Base-by-base conservation (phyloP, 257 asterid species). In the Plectranthus barbatus region DNA sequence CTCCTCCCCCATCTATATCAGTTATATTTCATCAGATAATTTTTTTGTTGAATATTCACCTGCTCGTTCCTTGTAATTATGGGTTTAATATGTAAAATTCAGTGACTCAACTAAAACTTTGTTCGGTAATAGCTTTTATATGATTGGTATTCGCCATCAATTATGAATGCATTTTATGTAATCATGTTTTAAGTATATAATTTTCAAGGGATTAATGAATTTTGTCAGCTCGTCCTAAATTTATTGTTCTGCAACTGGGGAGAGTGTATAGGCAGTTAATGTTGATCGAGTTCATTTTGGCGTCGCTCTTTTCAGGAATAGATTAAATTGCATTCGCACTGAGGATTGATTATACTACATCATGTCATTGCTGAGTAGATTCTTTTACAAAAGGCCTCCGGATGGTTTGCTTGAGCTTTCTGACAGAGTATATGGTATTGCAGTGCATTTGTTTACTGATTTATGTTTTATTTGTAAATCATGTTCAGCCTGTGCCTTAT, bases 351-450 rank as follows among this genome's bases (percentile, higher is more conserved):
- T 76, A 47, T 74, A 51, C 64, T 68, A 60, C 66, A 71, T 31
- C 65, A 92, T 92, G 97, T 83, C 97, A 68, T 69, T 89, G 79
- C 79, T 92, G 62, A 89, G 94, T 80, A 83, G 99, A 82, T 89
- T 92, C 83, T 92, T 92, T 67, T 84, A 86, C 80, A 89, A 83
- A 76, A 85, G 95, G 64, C 97, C 99, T 19, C 99, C 99, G 10
- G 97, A 92, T 82, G 99, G 99, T 36, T 75, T 92, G 80, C 86
- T 92, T 19, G 99, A 92, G 72, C 79, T 92, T 60, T 83, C 92
- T 15, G 99, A 85, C 48, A 82, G 95, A 79, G 96, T 92, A 68
- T 92, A 83, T 49, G 99, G 97, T 92, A 89, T 80, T 67, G 31
- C 12, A 14, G 53, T 23, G 29, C 52, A 11, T 33, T 37, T 23